Evolutionary conservation across 306 rosid species (phyloP), one percentile per base, ranked within the genome.

Genomic region (Cucumis hystrix): DNA sequence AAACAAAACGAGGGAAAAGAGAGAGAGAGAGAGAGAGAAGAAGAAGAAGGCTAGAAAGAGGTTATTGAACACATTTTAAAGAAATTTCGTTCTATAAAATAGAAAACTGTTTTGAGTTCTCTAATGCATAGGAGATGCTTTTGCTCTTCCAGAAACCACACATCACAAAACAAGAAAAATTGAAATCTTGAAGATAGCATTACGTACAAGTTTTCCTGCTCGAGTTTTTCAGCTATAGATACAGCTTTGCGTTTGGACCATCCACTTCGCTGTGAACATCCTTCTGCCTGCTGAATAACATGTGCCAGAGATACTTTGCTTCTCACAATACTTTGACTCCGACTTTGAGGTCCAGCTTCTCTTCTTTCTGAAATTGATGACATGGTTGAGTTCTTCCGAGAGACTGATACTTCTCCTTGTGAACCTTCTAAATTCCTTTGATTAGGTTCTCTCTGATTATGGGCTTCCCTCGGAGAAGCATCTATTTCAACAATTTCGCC

Each of bases 171-270:
- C 40, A 40, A 77, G 57, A 35, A 43, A 35, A 77, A 60, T 43
- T 64, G 72, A 39, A 60, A 39, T 39, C 81, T 82, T 7, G 76
- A 80, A 52, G 78, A 74, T 40, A 15, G 68, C 39, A 80, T 56
- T 76, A 86, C 97, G 66, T 87, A 96, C 99, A 96, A 80, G 79
- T 96, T 96, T 85, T 96, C 99, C 79, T 91, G 97, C 86, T 92
- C 99, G 18, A 96, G 99, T 89, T 96, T 92, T 83, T 96, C 99
- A 49, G 99, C 99, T 78, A 96, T 96, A 49, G 99, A 96, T 83
- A 96, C 92, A 25, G 99, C 98, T 83, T 84, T 96, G 78, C 88
- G 96, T 83, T 84, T 88, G 45, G 99, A 92, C 98, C 98, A 92
- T 70, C 86, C 87, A 72, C 72, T 89, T 74, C 85, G 89, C 55